phyloP scores from a whole-genome alignment of 1,284 basidiomycete species.

The Trichosporon inkin region DNA sequence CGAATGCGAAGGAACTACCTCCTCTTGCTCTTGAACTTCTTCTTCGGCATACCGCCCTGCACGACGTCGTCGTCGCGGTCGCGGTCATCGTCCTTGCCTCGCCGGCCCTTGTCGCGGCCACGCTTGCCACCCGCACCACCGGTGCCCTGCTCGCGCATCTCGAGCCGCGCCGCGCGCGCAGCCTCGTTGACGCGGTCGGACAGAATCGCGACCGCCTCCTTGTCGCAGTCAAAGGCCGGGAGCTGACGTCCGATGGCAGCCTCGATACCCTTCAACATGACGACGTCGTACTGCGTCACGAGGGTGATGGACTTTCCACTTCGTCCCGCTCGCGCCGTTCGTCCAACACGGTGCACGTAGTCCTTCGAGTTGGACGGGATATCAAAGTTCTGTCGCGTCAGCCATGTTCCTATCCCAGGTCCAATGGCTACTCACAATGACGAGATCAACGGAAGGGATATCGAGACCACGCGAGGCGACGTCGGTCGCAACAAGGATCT shows the following conservation, averaged over 20 bases:
- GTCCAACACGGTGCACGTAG: slow-evolving; percentile 96
- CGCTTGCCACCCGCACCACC: slow-evolving; percentile 55
- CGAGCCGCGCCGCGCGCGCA: slow-evolving; percentile 71
- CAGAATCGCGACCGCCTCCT: slow-evolving; percentile 83
- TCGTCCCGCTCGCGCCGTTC: slow-evolving; percentile 93
- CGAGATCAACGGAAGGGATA: slow-evolving; percentile 92
- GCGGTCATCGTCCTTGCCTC: slow-evolving; percentile 65
- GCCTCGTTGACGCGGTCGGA: slow-evolving; percentile 89
- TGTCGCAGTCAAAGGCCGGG: slow-evolving; percentile 82
- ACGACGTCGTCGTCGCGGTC: slow-evolving; percentile 85
- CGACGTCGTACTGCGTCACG: slow-evolving; percentile 98
- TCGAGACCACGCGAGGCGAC: slow-evolving; percentile 95
- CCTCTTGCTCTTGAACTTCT: slow-evolving; percentile 35
- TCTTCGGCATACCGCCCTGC: slow-evolving; percentile 45
- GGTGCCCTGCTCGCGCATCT: slow-evolving; percentile 56
- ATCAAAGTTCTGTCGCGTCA: slow-evolving; percentile 69
- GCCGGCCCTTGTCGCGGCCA: slow-evolving; percentile 55
- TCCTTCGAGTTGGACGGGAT: slow-evolving; percentile 98
- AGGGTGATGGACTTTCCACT: slow-evolving; percentile 93
- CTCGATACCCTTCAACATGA: slow-evolving; percentile 92
- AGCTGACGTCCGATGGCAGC: slow-evolving; percentile 88
- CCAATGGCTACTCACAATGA: slow-evolving; percentile 57
- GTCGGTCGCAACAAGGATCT: slow-evolving; percentile 91
- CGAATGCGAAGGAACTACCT: background rate
- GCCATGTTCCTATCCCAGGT: background rate